phyloP scores from a whole-genome alignment of 2,329 filamentous ascomycete species.

The Chrysoporthe cubensis region DNA sequence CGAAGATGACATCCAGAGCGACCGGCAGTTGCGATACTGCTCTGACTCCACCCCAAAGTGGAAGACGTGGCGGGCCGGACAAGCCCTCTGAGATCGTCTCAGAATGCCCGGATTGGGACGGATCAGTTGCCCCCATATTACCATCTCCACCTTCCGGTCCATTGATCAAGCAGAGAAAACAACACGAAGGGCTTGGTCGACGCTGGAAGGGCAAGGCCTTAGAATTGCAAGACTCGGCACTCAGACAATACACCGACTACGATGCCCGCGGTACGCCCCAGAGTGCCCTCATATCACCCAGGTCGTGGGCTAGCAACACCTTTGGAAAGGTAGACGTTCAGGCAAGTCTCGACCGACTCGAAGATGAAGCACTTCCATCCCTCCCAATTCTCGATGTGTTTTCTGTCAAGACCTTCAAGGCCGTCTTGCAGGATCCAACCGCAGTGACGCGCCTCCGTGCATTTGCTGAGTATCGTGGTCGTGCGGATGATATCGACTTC shows the following conservation, averaged over 20 bases:
- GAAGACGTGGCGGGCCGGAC: not conserved
- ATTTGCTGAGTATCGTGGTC: conserved; percentile 15
- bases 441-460: conserved; percentile 17
- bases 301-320: conserved; percentile 10
- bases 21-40: not conserved
- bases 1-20: not conserved
- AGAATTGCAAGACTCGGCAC: conserved; percentile 12
- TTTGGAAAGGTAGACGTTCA: conserved; percentile 19
- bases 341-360: conserved; percentile 19
- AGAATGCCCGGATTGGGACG: not conserved
- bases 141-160: conserved; percentile 16
- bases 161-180: conserved; percentile 9
- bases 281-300: conserved; percentile 10
- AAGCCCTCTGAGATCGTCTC: conserved; percentile 3
- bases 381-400: conserved; percentile 24
- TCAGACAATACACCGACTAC: conserved; percentile 24
- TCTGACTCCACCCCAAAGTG: not conserved
- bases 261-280: conserved; percentile 16
- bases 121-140: not conserved
- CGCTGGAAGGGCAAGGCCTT: conserved; percentile 8
- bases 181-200: conserved; percentile 10
- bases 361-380: not conserved
- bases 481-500: conserved; percentile 22
- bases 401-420: conserved; percentile 17
- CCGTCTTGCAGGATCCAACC: conserved; percentile 13